Base-by-base conservation (phyloP, 2,329 filamentous ascomycete genomes). In the Cytospora chrysosperma region DNA sequence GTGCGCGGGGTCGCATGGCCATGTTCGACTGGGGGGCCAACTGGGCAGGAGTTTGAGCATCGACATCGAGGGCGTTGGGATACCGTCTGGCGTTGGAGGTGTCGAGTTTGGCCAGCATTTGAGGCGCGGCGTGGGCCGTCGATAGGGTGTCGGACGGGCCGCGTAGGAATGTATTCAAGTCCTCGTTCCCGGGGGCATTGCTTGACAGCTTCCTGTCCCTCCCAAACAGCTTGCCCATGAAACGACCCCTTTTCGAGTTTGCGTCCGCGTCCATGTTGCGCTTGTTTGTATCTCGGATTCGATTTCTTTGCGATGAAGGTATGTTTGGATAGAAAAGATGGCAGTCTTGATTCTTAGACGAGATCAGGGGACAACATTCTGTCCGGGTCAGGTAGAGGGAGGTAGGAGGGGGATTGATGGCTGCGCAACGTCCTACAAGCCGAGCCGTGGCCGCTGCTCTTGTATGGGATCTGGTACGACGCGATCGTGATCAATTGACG, bases 171-270 rank as follows among this genome's bases (percentile, higher is more conserved):
- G 82, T 82, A 70, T 87, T 81, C 66, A 89, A 77, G 56, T 84
- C 81, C 69, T 76, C 76, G 50, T 75, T 75, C 15, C 73, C 62
- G 72, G 76, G 73, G 60, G 80, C 79, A 70, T 77, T 81, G 70
- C 66, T 75, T 68, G 69, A 70, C 66, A 69, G 63, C 71, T 77
- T 73, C 68, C 73, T 72, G 69, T 75, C 75, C 71, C 74, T 70
- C 67, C 79, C 79, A 70, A 87, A 87, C 63, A 88, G 77, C 77
- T 86, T 87, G 68, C 85, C 85, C 81, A 88, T 88, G 54, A 88
- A 74, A 65, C 86, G 85, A 70, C 81, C 80, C 69, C 81, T 77
- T 72, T 77, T 80, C 49, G 64, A 61, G 30, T 64, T 47, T 55
- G 56, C 21, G 26, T 66, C 61, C 34, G 62, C 51, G 56, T 66